These are phyloP conservation scores for Lichtheimia hyalospora DNA, from an alignment of 371 early-diverging fungal species.

Conservation along the genomic window DNA sequence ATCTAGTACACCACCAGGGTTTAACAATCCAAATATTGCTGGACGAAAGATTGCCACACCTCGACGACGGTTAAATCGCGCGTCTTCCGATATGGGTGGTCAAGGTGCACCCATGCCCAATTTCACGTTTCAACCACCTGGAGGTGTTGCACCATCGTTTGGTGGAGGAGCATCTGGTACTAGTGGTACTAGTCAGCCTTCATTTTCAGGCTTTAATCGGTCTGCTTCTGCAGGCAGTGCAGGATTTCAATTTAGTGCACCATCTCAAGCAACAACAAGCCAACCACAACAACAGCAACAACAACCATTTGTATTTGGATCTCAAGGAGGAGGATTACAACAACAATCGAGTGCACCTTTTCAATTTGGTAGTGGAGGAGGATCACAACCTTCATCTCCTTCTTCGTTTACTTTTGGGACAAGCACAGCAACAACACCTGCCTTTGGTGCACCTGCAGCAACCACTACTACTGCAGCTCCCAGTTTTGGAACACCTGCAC, in stretches of 20 bases:
- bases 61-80: slow-evolving; percentile 3
- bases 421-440: not conserved
- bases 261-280: not conserved
- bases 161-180: too few species aligned
- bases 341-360: too few species aligned
- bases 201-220: not conserved
- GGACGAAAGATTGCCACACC: slow-evolving; percentile 7
- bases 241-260: not conserved
- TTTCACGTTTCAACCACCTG: slow-evolving; percentile 3
- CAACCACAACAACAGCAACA: too few species aligned
- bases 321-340: not conserved
- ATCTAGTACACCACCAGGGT: not conserved
- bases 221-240: not conserved
- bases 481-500: not conserved
- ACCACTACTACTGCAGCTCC: not conserved
- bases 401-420: not conserved
- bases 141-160: not conserved
- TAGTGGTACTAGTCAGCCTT: not conserved
- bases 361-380: too few species aligned
- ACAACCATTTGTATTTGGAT: not conserved
- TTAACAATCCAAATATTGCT: slow-evolving; percentile 7
- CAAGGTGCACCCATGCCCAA: not conserved
- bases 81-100: not conserved
- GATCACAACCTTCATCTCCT: too few species aligned
- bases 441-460: not conserved